Evolutionary conservation across 176 grass and related monocot species (phyloP), one percentile per base, ranked within the genome.

Genomic region (Raddia guianensis): DNA sequence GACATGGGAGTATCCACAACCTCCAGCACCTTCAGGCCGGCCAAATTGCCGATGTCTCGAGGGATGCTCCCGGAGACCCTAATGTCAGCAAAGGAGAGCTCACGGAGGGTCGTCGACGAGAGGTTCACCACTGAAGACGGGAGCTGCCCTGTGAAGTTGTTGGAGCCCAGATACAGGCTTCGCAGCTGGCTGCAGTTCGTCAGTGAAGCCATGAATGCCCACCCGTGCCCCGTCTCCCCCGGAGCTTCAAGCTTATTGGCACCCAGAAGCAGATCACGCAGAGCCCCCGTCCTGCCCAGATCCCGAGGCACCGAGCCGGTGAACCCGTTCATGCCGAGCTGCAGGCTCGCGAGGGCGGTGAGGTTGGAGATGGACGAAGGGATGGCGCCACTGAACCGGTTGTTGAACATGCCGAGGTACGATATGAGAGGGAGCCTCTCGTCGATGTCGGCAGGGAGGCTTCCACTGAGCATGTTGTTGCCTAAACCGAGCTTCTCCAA

Each of bases 101-200:
- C 0, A 1, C 65, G 33, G 0, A 82, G 2, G 8, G 9, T 82
- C 0, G 10, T 45, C 3, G 78, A 80, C 3, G 78, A 80, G 4
- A 70, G 34, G 27, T 80, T 80, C 2, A 0, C 65, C n/a, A 69
- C 34, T 3, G 65, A 34, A 7, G 2, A 18, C 32, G 78, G 78
- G 2, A 80, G n/a, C 0, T 70, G 78, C 12, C 78, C 52, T 10
- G 40, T 48, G 4, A 80, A 59, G 47, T 0, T 1, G 2, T 69
- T 70, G 2, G 1, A 0, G 5, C 3, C 0, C 5, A 69, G 5
- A 2, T 0, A 0, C 4, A 80, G 6, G 0, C 1, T 0, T 3
- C 12, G 4, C 2, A 70, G 21, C 9, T 60, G 42, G 16, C 20
- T 81, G 21, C 79, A 81, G 54, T 81, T 81, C n/a, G 66, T 14